Evolutionary conservation across 1,284 basidiomycete species (phyloP).

Genomic region (Mrakiaceae sp.): DNA sequence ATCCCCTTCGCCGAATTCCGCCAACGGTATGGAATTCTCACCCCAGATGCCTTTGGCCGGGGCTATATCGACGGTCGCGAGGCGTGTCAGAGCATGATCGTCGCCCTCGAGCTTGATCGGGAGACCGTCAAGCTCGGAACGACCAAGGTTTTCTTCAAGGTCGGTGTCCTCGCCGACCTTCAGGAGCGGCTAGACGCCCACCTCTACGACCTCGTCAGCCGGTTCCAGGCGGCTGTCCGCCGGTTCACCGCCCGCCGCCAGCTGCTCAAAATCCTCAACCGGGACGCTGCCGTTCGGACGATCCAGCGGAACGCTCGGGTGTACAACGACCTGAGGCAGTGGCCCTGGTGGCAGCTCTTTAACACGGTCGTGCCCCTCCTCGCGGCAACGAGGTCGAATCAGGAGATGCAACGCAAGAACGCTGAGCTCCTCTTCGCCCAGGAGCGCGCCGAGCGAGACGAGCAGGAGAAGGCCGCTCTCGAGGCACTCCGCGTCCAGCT

Average conservation of each 20-base stretch:
- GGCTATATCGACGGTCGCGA: conserved; percentile 97
- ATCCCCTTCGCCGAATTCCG: conserved; percentile 95
- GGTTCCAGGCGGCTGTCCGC: conserved; percentile 72
- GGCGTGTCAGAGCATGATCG: conserved; percentile 86
- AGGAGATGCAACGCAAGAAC: conserved; percentile 81
- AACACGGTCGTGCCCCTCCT: conserved; percentile 89
- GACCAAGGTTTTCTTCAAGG: conserved; percentile 99
- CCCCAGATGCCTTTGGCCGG: conserved; percentile 78
- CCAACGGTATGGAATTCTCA: conserved; percentile 90
- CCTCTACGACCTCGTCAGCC: conserved; percentile 79
- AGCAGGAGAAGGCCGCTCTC: conserved; percentile 62
- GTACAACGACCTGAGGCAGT: conserved; percentile 78
- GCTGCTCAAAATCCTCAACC: conserved; percentile 90
- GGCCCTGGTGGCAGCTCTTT: conserved; percentile 99
- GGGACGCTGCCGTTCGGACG: conserved; percentile 78
- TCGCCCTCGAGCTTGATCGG: conserved; percentile 76
- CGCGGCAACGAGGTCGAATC: conserved; percentile 83
- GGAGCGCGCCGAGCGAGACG: conserved; percentile 76
- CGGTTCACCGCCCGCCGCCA: conserved; percentile 79
- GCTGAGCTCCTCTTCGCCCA: conserved; percentile 69
- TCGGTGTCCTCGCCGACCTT: conserved; percentile 92
- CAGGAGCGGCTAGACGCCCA: conserved; percentile 84
- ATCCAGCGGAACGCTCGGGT: conserved; percentile 90
- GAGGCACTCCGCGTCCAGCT: conserved; percentile 67
- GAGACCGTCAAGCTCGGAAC: conserved; percentile 82